These are phyloP conservation scores for Oleoguttula mirabilis DNA, from an alignment of 495 filamentous ascomycete species.

Conservation along the genomic window DNA sequence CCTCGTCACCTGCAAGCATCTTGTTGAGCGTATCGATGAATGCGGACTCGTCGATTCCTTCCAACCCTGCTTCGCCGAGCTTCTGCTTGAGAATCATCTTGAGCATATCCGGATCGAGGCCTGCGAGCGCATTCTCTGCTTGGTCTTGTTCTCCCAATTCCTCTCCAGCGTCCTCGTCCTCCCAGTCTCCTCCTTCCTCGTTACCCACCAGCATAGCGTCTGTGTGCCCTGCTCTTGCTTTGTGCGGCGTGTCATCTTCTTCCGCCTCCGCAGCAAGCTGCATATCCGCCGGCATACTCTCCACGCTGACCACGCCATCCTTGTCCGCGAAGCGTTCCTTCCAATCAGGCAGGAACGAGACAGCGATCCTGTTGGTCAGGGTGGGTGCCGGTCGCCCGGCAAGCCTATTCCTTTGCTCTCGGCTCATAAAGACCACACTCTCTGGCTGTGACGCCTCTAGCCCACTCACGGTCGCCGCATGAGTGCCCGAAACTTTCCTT, in stretches of 20 bases:
- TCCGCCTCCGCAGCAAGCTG: slow-evolving; percentile 10
- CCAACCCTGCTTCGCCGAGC: slow-evolving; percentile 22
- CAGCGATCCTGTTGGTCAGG: neutral
- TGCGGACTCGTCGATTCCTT: slow-evolving; percentile 25
- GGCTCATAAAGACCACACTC: neutral
- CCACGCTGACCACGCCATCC: neutral
- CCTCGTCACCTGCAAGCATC: slow-evolving; percentile 26
- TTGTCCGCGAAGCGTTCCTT: slow-evolving; percentile 14
- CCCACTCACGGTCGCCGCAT: neutral
- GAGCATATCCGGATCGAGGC: slow-evolving; percentile 21
- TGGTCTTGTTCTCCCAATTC: slow-evolving; percentile 8
- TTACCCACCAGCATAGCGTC: neutral
- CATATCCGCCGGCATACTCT: slow-evolving; percentile 19
- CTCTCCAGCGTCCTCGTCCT: slow-evolving; percentile 4
- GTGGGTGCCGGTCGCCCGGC: neutral
- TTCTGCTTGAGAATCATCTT: slow-evolving; percentile 22
- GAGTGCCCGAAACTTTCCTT: slow-evolving; percentile 1
- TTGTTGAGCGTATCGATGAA: slow-evolving; percentile 26
- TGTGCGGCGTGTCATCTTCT: slow-evolving; percentile 6
- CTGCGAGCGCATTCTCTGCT: neutral
- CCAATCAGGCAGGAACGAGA: slow-evolving; percentile 29
- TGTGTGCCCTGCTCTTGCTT: neutral
- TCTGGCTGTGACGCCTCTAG: neutral
- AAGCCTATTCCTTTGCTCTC: slow-evolving; percentile 1
- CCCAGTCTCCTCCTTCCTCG: slow-evolving; percentile 12